Evolutionary conservation across 2,329 filamentous ascomycete species (phyloP), one percentile per base, ranked within the genome.

Genomic region (Tolypocladium inflatum): DNA sequence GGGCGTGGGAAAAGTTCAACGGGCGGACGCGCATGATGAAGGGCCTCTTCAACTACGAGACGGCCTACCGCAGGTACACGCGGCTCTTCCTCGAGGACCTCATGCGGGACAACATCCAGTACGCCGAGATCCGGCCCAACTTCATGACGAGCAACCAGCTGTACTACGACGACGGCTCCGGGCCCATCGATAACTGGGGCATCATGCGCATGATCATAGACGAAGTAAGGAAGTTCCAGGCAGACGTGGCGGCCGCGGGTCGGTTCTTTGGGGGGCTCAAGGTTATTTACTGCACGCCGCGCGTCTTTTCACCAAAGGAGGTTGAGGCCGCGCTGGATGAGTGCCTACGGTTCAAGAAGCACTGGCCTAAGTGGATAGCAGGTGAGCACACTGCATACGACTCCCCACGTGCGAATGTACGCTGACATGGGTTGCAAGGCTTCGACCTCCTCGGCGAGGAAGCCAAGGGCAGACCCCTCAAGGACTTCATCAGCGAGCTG

Each of bases 401-500:
- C 37, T 52, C 19, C 11, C 38, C 33, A 2, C 15, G n/a, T 21
- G 13, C 19, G 26, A 30, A 30, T 6, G 26, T 51, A 9, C 8
- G 4, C 17, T 23, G 8, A 37, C 45, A 48, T n/a, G 48, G n/a
- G 26, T 17, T n/a, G 26, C 17, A 2, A 85, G 84, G 86, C 1
- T 90, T 88, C 59, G 86, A 90, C 67, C 78, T 90, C 7, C 84
- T 89, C 0, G 86, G 86, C 11, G 85, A 89, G 70, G 87, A 90
- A 66, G 74, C 79, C 59, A 79, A 80, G 26, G 85, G 85, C 48
- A 66, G 76, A 10, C 84, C 87, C 9, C 78, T 87, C 4, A 78
- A 75, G 51, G 76, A 80, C 56, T 85, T 83, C 58, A 71, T 81
- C 0, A 64, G 70, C 0, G 76, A 86, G 60, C 77, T 90, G 8